phyloP scores from a whole-genome alignment of 768 basidiomycete genomes.

The Mrakia blollopis region DNA sequence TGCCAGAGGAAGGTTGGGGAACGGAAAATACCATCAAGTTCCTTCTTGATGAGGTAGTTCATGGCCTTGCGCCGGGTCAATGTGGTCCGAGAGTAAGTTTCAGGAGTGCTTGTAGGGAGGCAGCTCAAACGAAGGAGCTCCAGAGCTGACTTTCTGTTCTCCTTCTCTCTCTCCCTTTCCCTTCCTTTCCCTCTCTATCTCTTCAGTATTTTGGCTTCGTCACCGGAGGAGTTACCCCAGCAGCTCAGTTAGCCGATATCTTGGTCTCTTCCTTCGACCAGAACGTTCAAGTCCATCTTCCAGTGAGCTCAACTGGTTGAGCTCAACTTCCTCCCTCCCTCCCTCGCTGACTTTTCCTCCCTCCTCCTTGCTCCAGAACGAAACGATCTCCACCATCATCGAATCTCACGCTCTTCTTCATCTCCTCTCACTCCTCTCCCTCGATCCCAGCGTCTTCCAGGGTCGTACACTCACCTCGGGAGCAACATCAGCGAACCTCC shows the following conservation, averaged over 20 bases:
- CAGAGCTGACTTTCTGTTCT: not conserved
- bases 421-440: slow-evolving; percentile 36
- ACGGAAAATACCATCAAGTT: slow-evolving; percentile 36
- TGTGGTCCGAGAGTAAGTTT: slow-evolving; percentile 42
- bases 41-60: slow-evolving; percentile 41
- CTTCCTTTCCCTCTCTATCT: not conserved
- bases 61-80: slow-evolving; percentile 45
- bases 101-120: not conserved
- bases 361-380: slow-evolving; percentile 36
- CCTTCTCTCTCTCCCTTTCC: too few species aligned
- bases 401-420: slow-evolving; percentile 35
- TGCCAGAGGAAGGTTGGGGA: slow-evolving; percentile 45
- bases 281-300: slow-evolving; percentile 45
- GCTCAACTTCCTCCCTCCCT: slow-evolving; percentile 35
- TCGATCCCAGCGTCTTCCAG: slow-evolving; percentile 36
- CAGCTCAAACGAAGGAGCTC: not conserved
- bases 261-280: slow-evolving; percentile 43
- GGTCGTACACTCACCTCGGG: slow-evolving; percentile 49
- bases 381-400: slow-evolving; percentile 36
- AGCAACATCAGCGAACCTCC: slow-evolving; percentile 48
- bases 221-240: slow-evolving; percentile 43
- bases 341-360: slow-evolving; percentile 38
- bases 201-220: slow-evolving; percentile 42
- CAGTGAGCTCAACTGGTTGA: slow-evolving; percentile 36
- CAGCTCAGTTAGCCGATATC: slow-evolving; percentile 47